Evolutionary conservation across 1,284 basidiomycete genomes (phyloP), one percentile per base, ranked within the genome.

Genomic region (Violaceomyces palustris): DNA sequence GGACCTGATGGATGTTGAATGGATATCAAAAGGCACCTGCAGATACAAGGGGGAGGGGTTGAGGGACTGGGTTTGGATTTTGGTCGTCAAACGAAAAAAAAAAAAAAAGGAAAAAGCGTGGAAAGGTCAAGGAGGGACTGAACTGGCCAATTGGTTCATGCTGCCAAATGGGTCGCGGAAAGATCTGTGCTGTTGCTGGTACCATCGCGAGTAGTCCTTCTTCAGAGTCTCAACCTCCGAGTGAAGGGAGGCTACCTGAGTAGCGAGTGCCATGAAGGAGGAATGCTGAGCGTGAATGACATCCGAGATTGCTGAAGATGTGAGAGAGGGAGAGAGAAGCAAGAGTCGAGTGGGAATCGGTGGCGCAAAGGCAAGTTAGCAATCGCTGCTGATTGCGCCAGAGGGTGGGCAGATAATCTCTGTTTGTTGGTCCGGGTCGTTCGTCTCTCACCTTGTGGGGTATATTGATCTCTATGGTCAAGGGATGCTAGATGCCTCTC

Each of bases 121-220:
- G n/a, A n/a, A n/a, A n/a, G n/a, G n/a, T 14, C 18, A 31, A 12
- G 25, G 38, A 6, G 29, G 6, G 5, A 41, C 31, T 15, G 39
- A 41, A 22, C 48, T 45, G 15, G 48, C 48, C 19, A 59, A 31
- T 17, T 38, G 32, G 17, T 36, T 43, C 56, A 59, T 59, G 32
- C 45, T 54, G 3, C 39, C 64, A 43, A 71, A 71, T 18, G 69
- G 69, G 42, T 71, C 69, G 33, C 66, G 43, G 4, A 67, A 60
- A 24, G 58, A 64, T 23, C 51, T 61, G 45, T 62, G 50, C 17
- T 54, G 52, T 37, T 53, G 47, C 43, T 64, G 61, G 44, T 72
- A 73, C 70, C 70, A 73, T 26, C 53, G 55, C 0, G 58, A 49
- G 40, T 69, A 73, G 32, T 72, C 67, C 38, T 52, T 63, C 45